phyloP scores from a whole-genome alignment of 371 early-diverging fungal genomes.

The Haplosporangium sp. region DNA sequence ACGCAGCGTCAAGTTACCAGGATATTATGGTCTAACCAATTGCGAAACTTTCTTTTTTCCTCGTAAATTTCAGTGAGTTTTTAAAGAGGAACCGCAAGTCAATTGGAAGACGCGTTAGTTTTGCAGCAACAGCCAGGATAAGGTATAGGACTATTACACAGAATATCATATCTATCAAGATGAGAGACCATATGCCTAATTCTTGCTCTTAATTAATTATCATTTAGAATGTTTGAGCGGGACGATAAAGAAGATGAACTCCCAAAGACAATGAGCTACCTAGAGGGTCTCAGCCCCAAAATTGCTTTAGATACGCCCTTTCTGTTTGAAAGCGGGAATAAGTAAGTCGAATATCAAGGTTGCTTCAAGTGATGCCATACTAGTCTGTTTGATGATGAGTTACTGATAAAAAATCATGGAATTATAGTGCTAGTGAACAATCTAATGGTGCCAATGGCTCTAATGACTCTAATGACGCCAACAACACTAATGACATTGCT shows the following conservation, averaged over 20 bases:
- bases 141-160: constrained; percentile 30
- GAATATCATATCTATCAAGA: background rate
- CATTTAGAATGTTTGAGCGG: constrained; percentile 51
- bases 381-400: background rate
- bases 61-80: constrained; percentile 27
- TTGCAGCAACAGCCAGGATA: constrained; percentile 58
- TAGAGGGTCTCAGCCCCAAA: constrained; percentile 34
- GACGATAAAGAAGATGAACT: constrained; percentile 49
- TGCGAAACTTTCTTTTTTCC: background rate
- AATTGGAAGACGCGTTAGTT: constrained; percentile 57
- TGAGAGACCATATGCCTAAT: background rate
- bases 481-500: background rate
- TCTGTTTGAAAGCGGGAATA: constrained; percentile 13
- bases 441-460: background rate
- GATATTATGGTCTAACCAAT: background rate
- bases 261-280: constrained; percentile 45
- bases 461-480: background rate
- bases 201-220: background rate
- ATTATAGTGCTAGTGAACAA: background rate
- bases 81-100: constrained; percentile 52
- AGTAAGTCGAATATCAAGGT: constrained; percentile 8
- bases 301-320: constrained; percentile 12
- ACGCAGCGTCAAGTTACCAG: too few relatives aligned
- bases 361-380: background rate
- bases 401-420: background rate